Evolutionary conservation across 2,329 filamentous ascomycete genomes (phyloP).

Genomic region (Hypoxylon sp.): DNA sequence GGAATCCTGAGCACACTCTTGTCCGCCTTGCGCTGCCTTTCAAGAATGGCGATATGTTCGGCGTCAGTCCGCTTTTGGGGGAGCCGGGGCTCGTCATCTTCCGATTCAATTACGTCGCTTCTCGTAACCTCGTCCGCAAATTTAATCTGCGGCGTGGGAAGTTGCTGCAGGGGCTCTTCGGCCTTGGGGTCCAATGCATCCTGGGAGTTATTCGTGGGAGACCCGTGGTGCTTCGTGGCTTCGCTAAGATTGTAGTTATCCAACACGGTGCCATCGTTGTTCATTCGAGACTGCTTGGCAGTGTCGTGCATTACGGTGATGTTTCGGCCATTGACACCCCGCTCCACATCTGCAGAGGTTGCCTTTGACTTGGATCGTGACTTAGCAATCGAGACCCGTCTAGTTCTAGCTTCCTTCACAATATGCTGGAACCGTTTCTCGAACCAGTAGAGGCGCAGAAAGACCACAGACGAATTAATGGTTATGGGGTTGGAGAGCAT

Average conservation of each 20-base stretch:
- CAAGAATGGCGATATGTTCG: conserved; percentile 88
- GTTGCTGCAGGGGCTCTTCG: conserved; percentile 26
- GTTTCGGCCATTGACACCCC: conserved; percentile 72
- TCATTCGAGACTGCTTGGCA: conserved; percentile 66
- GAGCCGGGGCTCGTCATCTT: conserved; percentile 61
- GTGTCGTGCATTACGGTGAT: conserved; percentile 75
- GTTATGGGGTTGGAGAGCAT: conserved; percentile 86
- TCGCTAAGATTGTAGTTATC: conserved; percentile 54
- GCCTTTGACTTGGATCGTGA: conserved; percentile 64
- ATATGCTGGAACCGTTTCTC: conserved; percentile 93
- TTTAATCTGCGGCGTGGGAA: conserved; percentile 64
- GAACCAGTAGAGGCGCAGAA: conserved; percentile 96
- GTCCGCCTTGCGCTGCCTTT: conserved; percentile 81
- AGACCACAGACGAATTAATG: conserved; percentile 87
- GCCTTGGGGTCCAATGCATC: conserved; percentile 34
- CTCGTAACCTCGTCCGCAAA: conserved; percentile 76
- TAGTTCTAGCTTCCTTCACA: conserved; percentile 75
- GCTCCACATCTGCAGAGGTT: conserved; percentile 65
- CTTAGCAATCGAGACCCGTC: conserved; percentile 73
- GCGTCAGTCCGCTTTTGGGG: conserved; percentile 69
- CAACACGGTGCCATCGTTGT: conserved; percentile 70
- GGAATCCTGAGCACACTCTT: conserved; percentile 87
- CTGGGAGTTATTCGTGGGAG: conserved; percentile 36
- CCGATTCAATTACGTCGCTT: conserved; percentile 62
- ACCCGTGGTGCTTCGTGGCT: conserved; percentile 43